These are phyloP conservation scores for Starmerella khaoyaiensis DNA, from an alignment of 805 yeast genomes.

Conservation along the genomic window DNA sequence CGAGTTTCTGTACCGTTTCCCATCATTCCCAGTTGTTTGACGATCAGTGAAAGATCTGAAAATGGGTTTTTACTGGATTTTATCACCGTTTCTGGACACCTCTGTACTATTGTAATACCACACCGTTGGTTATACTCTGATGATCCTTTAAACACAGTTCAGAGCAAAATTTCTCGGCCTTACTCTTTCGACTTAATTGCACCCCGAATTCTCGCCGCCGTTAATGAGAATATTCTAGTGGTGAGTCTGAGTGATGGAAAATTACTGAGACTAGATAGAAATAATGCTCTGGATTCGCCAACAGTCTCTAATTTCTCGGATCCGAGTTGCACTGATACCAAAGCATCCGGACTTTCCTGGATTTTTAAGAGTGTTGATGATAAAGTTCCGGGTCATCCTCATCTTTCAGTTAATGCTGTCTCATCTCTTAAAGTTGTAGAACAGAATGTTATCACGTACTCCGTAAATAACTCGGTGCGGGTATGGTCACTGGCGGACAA, in stretches of 20 bases:
- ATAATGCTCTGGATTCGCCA: slow-evolving; percentile 26
- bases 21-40: slow-evolving; percentile 30
- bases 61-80: slow-evolving; percentile 22
- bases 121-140: slow-evolving; percentile 23
- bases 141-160: slow-evolving; percentile 37
- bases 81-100: slow-evolving; percentile 38
- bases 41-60: slow-evolving; percentile 25
- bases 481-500: slow-evolving; percentile 43
- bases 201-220: slow-evolving; percentile 42
- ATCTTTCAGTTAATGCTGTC: slow-evolving; percentile 30
- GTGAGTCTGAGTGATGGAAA: slow-evolving; percentile 70
- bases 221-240: slow-evolving; percentile 36
- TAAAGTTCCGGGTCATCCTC: slow-evolving; percentile 34
- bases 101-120: slow-evolving; percentile 35
- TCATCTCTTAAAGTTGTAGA: slow-evolving; percentile 28
- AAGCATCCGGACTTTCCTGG: slow-evolving; percentile 7
- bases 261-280: slow-evolving; percentile 31
- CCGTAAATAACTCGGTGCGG: slow-evolving; percentile 42
- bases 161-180: slow-evolving; percentile 45
- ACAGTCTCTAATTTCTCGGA: slow-evolving; percentile 29
- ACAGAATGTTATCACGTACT: slow-evolving; percentile 35
- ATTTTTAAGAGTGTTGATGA: slow-evolving; percentile 20
- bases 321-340: slow-evolving; percentile 1
- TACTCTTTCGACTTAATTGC: slow-evolving; percentile 43
- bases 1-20: slow-evolving; percentile 32